A percentile compares a stretch with the other conserved stretches of the same genome.
These are phyloP conservation scores for Cercospora canescens DNA, from an alignment of 2,329 filamentous ascomycete genomes.

Conservation along the genomic window DNA sequence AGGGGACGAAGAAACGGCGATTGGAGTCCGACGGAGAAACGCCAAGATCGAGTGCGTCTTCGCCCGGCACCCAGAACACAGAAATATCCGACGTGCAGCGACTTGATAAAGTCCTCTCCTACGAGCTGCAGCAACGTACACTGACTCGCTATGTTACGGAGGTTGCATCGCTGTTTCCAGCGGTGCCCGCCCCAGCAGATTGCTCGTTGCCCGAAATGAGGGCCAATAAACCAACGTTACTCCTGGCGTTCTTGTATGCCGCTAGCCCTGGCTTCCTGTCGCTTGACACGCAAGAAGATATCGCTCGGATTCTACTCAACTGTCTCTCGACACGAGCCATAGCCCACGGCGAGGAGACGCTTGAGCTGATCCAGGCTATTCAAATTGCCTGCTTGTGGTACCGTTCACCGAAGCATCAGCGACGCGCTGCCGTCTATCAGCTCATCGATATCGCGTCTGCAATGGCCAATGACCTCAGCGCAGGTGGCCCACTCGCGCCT, in stretches of 20 bases:
- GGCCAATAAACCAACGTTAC: conserved; percentile 48
- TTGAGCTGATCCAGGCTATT: conserved; percentile 80
- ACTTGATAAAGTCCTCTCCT: conserved; percentile 25
- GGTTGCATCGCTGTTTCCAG: conserved; percentile 22
- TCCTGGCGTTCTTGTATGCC: conserved; percentile 58
- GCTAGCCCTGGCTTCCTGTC: conserved; percentile 52
- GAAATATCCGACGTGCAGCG: conserved; percentile 8
- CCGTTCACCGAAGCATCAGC: conserved; percentile 74
- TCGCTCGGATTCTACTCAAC: conserved; percentile 69
- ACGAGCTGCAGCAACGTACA: conserved; percentile 21
- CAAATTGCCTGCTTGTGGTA: conserved; percentile 77
- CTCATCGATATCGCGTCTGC: conserved; percentile 74
- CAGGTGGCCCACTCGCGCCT: conserved; percentile 48
- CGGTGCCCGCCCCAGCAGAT: conserved; percentile 21
- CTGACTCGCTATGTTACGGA: conserved; percentile 26
- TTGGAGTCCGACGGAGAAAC: conserved; percentile 2
- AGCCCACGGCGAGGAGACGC: conserved; percentile 67
- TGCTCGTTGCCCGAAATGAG: conserved; percentile 18
- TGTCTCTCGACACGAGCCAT: conserved; percentile 70
- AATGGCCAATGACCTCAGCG: conserved; percentile 77
- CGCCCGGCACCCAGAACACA: not conserved
- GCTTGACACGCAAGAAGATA: conserved; percentile 57
- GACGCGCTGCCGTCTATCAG: conserved; percentile 85
- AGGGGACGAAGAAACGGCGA: conserved; percentile 18
- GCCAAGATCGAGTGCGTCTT: not conserved